A percentile compares a stretch with the other conserved stretches of the same genome.
Conservation (phyloP, 129 eudicot genomes). For the Arctium minus region DNA sequence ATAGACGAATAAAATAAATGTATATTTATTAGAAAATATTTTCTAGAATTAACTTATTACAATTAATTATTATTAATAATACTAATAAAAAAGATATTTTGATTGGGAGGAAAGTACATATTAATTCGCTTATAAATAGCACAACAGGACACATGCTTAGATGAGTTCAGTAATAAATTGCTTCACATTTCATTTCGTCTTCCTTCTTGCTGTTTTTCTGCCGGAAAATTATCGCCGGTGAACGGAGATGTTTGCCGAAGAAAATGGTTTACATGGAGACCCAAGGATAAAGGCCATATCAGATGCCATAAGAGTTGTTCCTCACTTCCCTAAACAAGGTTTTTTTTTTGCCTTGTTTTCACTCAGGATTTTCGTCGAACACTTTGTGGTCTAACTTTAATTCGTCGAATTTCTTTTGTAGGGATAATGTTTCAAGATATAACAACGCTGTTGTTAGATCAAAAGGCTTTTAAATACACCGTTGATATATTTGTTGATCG, state of each 20-base stretch:
- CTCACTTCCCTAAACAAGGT: constrained; percentile 88
- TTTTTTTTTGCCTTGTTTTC: not conserved
- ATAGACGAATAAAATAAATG: not conserved
- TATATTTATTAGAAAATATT: not conserved
- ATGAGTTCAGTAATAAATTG: constrained; percentile 6
- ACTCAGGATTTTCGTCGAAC: constrained; percentile 31
- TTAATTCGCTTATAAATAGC: constrained; percentile 29
- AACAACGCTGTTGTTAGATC: constrained; percentile 81
- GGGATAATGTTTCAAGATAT: constrained; percentile 99
- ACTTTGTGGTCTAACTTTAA: constrained; percentile 4
- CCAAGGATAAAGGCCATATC: constrained; percentile 73
- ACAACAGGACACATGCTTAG: not conserved
- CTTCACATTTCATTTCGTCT: not conserved
- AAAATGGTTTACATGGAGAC: constrained; percentile 78
- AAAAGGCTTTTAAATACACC: constrained; percentile 76
- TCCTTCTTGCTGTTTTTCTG: not conserved
- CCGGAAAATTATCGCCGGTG: constrained; percentile 3
- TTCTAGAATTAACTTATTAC: not conserved
- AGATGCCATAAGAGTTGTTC: constrained; percentile 78
- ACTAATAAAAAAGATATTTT: not conserved
- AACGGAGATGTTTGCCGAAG: constrained; percentile 64
- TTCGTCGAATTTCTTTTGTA: constrained; percentile 11
- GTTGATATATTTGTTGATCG: constrained; percentile 94
- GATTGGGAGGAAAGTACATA: constrained; percentile 10
- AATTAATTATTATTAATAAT: not conserved